Evolutionary conservation across 2,329 filamentous ascomycete species (phyloP).

Genomic region (Hirsutella thompsonii): DNA sequence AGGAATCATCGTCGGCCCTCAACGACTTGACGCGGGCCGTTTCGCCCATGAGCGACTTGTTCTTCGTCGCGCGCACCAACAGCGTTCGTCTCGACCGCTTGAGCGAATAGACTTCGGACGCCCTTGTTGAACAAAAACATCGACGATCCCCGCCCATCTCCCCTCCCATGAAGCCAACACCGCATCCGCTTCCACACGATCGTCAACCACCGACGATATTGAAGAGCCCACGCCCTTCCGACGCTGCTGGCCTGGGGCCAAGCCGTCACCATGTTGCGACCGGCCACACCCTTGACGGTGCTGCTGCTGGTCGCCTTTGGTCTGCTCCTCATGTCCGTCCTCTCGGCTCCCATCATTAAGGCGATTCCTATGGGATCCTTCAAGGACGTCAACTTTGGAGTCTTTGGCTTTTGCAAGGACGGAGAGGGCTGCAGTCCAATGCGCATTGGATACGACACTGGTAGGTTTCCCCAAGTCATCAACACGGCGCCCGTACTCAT

Average conservation of each 20-base stretch:
- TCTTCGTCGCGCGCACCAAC: too few relatives aligned
- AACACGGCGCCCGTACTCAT: neutral
- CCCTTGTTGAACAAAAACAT: too few relatives aligned
- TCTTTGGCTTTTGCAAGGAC: slow-evolving; percentile 75
- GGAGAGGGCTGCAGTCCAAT: slow-evolving; percentile 52
- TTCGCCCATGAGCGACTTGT: too few relatives aligned
- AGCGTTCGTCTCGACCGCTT: too few relatives aligned
- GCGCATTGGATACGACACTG: slow-evolving; percentile 73
- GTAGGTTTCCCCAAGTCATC: slow-evolving; percentile 27
- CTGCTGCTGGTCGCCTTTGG: slow-evolving; percentile 77
- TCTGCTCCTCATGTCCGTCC: slow-evolving; percentile 69
- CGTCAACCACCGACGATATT: neutral
- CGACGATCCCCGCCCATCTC: neutral
- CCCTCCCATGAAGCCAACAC: neutral
- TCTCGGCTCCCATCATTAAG: slow-evolving; percentile 86
- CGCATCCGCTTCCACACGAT: neutral
- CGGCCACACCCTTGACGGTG: slow-evolving; percentile 81
- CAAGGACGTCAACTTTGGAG: slow-evolving; percentile 69
- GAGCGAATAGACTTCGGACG: too few relatives aligned
- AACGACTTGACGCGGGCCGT: too few relatives aligned
- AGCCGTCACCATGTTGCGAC: slow-evolving; percentile 61
- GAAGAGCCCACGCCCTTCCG: neutral
- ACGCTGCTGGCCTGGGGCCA: slow-evolving; percentile 3
- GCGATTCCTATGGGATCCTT: slow-evolving; percentile 72
- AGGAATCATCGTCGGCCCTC: too few relatives aligned